Evolutionary conservation across 306 rosid genomes (phyloP).

Genomic region (Cyclanthera cordifolia): DNA sequence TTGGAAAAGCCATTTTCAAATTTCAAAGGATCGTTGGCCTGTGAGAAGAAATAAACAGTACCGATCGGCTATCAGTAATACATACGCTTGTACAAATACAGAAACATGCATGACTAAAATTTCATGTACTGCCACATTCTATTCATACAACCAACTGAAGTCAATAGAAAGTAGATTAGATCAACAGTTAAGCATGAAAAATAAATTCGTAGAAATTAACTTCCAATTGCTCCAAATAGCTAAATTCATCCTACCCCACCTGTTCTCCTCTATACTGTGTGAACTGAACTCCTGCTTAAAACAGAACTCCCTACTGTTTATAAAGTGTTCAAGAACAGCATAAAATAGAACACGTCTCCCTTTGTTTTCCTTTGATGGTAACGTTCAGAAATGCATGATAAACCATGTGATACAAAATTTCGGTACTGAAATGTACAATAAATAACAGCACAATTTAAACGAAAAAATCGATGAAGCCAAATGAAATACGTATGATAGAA

Average conservation of each 20-base stretch:
- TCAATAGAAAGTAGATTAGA: not conserved
- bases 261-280: not conserved
- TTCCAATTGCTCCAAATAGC: not conserved
- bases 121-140: not conserved
- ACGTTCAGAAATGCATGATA: not conserved
- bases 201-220: not conserved
- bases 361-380: not conserved
- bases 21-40: constrained; percentile 33
- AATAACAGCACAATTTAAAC: not conserved
- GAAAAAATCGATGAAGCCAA: not conserved
- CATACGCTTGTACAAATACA: not conserved
- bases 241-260: not conserved
- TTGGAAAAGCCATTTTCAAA: constrained; percentile 16
- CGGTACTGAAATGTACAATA: not conserved
- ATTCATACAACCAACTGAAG: not conserved
- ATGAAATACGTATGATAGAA: not conserved
- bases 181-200: not conserved
- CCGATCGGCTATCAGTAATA: constrained; percentile 14
- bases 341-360: not conserved
- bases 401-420: not conserved
- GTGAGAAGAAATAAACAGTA: constrained; percentile 17
- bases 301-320: not conserved
- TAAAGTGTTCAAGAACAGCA: not conserved
- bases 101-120: not conserved
- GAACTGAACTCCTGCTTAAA: not conserved